Evolutionary conservation across 2,329 filamentous ascomycete genomes (phyloP), one percentile per base, ranked within the genome.

Genomic region (Scedosporium minutisporum): DNA sequence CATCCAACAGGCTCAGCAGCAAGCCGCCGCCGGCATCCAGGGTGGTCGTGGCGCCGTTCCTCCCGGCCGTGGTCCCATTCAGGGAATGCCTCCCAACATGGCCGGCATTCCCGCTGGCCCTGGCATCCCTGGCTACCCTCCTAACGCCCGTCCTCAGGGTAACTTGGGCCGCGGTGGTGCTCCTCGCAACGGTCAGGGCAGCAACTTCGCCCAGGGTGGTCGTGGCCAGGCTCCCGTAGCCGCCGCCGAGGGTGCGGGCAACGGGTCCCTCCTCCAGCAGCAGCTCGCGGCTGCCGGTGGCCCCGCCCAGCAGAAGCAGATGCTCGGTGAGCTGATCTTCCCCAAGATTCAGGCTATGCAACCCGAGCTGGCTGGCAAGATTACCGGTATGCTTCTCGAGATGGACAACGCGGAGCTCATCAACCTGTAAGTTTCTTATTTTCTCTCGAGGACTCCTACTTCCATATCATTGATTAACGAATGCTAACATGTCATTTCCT

Each of bases 341-440:
- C 95, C 95, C 74, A 99, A 97, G 89, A 97, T 99, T 72, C 87
- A 93, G 77, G 87, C 86, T 69, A 88, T 96, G 78, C 95, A 99
- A 82, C 90, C 92, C 65, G 93, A 97, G 71, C 84, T 99, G 72
- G 95, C 95, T 66, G 95, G 95, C 74, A 99, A 99, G 88, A 97
- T 99, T 77, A 99, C 95, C 65, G 95, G 95, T 79, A 99, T 99
- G 95, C 89, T 99, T 71, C 80, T 99, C 71, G 95, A 99, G 85
- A 99, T 99, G 95, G 95, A 97, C 72, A 97, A 97, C 79, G 76
- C 83, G 63, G 95, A 99, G 82, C 82, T 99, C 70, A 84, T 99
- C 73, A 91, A 90, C 79, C 85, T 99, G 91, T 96, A 88, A 90
- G 93, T 90, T 67, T 27, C 6, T 6, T 60, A n/a, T 12, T 10